Conservation (phyloP, 1,284 basidiomycete species). For the Malassezia globosa region DNA sequence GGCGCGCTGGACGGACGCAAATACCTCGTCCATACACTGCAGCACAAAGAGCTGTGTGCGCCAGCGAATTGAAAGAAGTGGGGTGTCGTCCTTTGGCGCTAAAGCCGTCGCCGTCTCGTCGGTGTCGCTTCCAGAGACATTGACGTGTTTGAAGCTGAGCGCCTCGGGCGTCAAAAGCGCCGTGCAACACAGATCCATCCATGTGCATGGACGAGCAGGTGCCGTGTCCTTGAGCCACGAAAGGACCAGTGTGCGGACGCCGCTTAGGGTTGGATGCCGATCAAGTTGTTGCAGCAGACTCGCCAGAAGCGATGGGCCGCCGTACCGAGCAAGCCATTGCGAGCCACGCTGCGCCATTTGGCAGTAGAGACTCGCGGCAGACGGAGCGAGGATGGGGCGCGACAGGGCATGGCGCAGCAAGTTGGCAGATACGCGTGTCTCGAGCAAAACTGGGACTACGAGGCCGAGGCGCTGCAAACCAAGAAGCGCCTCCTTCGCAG, state of each 20-base stretch:
- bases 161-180: constrained; percentile 9
- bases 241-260: constrained; percentile 81
- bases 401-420: constrained; percentile 47
- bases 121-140: background rate
- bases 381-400: constrained; percentile 54
- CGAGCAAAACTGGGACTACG: constrained; percentile 67
- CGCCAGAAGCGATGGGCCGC: constrained; percentile 85
- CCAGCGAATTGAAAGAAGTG: constrained; percentile 53
- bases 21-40: constrained; percentile 80
- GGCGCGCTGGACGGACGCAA: constrained; percentile 56
- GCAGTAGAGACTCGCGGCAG: constrained; percentile 87
- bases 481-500: constrained; percentile 65
- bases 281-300: constrained; percentile 90
- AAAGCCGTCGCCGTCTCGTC: constrained; percentile 19
- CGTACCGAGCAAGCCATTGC: constrained; percentile 75
- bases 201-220: constrained; percentile 79
- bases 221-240: constrained; percentile 94
- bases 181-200: constrained; percentile 80
- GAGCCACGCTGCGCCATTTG: constrained; percentile 95
- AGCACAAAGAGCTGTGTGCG: constrained; percentile 90
- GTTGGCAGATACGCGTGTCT: constrained; percentile 28
- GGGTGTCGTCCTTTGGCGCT: constrained; percentile 70
- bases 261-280: constrained; percentile 83
- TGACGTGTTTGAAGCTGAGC: background rate
- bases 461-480: constrained; percentile 93